Base-by-base conservation (phyloP, 2,329 filamentous ascomycete species). In the Grosmannia clavigera region DNA sequence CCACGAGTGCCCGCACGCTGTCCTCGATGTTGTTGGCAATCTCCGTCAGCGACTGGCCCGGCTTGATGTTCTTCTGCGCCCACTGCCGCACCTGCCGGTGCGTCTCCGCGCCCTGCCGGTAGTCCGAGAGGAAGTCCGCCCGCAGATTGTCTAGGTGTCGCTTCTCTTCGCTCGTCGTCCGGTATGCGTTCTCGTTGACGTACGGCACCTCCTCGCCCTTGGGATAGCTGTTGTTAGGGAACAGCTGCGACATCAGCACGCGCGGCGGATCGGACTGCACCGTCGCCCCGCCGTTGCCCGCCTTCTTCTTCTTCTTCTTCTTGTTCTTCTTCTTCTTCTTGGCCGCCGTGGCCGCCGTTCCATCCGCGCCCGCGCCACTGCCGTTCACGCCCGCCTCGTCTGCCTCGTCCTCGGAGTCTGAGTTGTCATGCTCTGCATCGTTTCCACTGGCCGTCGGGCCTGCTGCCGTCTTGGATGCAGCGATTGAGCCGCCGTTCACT, bases 161-260 rank as follows among this genome's bases (percentile, higher is more conserved):
- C 76, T 92, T 91, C 77, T 95, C 90, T 72, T 92, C 90, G 71
- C 79, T 84, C 14, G 90, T 95, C 3, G 87, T 94, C 61, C 90
- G 84, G 71, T 85, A 89, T 50, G 80, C 73, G 71, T 94, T 94
- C 66, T 92, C 88, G 68, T 90, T 79, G 63, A 78, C 73, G 73
- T 95, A 95, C 65, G 91, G 86, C 66, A 84, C 82, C 70, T 90
- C 86, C 73, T 94, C 82, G 65, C 90, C 90, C 67, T 83, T 81
- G 56, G 89, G 90, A 70, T 90, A 95, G 65, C 77, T 77, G 68
- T 82, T 79, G 71, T 82, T 82, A 58, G 86, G 83, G 75, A 90
- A 94, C 52, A 95, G 78, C 66, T 85, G 82, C 40, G 87, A 84
- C 43, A 95, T 73, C 51, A 84, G 79, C 29, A 94, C 84, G 53